Percentiles rank a stretch among this genome's conserved stretches.
phyloP scores from a whole-genome alignment of 306 rosid species.

The Clitoria ternatea region DNA sequence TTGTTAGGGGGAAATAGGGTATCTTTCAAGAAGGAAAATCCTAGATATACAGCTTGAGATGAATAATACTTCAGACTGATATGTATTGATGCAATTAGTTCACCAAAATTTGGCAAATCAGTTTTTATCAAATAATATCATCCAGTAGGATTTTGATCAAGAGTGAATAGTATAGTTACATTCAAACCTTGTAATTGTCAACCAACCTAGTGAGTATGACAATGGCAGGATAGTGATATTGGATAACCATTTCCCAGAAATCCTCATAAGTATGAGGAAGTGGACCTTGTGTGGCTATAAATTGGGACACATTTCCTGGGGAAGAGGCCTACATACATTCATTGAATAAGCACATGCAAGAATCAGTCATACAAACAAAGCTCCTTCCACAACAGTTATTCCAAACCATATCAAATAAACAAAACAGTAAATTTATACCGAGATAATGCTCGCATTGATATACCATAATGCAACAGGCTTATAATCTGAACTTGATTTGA shows the following conservation, averaged over 20 bases:
- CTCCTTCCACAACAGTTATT: constrained; percentile 71
- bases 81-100: too few species aligned
- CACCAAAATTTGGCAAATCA: too few species aligned
- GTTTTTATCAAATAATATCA: not conserved
- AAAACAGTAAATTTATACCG: constrained; percentile 16
- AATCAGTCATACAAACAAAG: constrained; percentile 85
- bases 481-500: constrained; percentile 60
- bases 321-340: too few species aligned
- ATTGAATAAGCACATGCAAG: too few species aligned
- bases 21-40: too few species aligned
- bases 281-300: too few species aligned
- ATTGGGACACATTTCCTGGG: too few species aligned
- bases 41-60: too few species aligned
- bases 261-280: too few species aligned
- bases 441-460: too few species aligned
- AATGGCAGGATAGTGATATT: constrained; percentile 65
- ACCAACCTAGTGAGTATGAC: constrained; percentile 81
- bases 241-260: constrained; percentile 90
- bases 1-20: too few species aligned
- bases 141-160: not conserved
- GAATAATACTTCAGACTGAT: too few species aligned
- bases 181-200: constrained; percentile 64
- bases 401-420: constrained; percentile 46
- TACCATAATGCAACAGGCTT: constrained; percentile 62
- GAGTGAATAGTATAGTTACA: constrained; percentile 11